Evolutionary conservation across 73 alveolate species (phyloP).

Genomic region (Breviolum minutum): DNA sequence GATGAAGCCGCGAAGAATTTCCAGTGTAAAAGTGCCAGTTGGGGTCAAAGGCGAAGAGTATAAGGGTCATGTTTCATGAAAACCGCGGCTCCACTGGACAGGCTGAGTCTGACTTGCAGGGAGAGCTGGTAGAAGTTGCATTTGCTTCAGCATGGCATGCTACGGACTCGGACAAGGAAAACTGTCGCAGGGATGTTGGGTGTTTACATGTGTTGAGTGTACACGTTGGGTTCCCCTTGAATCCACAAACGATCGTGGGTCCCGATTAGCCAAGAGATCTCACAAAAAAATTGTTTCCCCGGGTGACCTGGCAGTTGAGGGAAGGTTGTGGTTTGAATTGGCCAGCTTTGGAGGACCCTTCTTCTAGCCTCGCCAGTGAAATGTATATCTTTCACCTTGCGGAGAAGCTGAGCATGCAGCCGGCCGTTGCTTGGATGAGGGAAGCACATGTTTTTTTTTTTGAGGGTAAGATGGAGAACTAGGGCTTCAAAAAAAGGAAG

Average conservation of each 20-base stretch:
- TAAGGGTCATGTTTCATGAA: background rate
- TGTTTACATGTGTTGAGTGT: too few species aligned
- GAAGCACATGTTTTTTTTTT: too few species aligned
- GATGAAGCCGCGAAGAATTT: background rate
- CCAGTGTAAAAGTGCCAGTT: background rate
- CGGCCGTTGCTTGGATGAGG: background rate
- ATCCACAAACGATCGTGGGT: too few species aligned
- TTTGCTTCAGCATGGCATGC: conserved; percentile 49
- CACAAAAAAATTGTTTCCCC: too few species aligned
- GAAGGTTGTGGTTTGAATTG: background rate
- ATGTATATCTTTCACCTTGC: conserved; percentile 16
- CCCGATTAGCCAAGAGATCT: too few species aligned
- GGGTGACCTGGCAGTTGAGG: too few species aligned
- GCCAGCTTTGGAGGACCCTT: background rate
- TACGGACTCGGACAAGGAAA: background rate
- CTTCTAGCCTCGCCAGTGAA: conserved; percentile 21
- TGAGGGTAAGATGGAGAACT: too few species aligned
- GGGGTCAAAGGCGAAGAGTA: background rate
- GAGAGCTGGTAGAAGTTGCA: conserved; percentile 16
- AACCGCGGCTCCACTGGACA: background rate
- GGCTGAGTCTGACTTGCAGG: conserved; percentile 41
- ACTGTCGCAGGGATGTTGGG: background rate
- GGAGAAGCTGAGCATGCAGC: conserved; percentile 63
- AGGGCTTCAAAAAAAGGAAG: background rate
- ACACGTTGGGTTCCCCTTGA: too few species aligned